Base-by-base conservation (phyloP, 2,329 filamentous ascomycete species). In the Cytospora piceicola region DNA sequence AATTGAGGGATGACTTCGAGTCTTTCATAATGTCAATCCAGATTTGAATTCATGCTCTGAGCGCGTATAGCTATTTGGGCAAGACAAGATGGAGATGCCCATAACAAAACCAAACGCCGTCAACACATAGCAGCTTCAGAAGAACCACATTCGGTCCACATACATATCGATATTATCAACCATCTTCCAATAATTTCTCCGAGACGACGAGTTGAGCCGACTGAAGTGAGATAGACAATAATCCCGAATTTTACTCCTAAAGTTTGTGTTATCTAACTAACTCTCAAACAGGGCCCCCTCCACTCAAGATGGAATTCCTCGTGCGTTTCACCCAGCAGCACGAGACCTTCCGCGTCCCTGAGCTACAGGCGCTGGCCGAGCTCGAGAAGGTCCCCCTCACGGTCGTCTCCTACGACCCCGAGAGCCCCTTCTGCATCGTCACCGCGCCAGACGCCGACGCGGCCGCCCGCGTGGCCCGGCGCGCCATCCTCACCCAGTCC, bases 251-350 rank as follows among this genome's bases (percentile, higher is more conserved):
- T 49, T 24, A 14, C n/a, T 14, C 4, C 8, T 49, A 8, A 3
- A 7, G n/a, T 49, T 22, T 4, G 4, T 24, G 9, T 49, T 14
- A 2, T 5, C 14, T 49, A 11, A 14, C 22, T 49, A 24, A 49
- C n/a, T 12, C 11, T 12, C 46, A 22, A 24, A 12, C n/a, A 49
- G 46, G 46, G 12, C 20, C 11, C 4, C 20, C 42, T 9, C 7
- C 5, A 24, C 46, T 49, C 46, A 49, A 49, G n/a, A 49, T 49
- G 46, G 46, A 49, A 14, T 98, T 92, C 74, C 84, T 99, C 67
- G 88, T 99, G 69, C 91, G 94, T 72, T 93, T 98, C 75, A 90
- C 90, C 54, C 95, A 98, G 77, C 83, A 86, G 66, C 94, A 98
- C 76, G 93, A 97, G 80, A 90, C 87, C n/a, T 99, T 99, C 75